Conservation (phyloP, 371 early-diverging fungal species). For the Rhizopus sp. region DNA sequence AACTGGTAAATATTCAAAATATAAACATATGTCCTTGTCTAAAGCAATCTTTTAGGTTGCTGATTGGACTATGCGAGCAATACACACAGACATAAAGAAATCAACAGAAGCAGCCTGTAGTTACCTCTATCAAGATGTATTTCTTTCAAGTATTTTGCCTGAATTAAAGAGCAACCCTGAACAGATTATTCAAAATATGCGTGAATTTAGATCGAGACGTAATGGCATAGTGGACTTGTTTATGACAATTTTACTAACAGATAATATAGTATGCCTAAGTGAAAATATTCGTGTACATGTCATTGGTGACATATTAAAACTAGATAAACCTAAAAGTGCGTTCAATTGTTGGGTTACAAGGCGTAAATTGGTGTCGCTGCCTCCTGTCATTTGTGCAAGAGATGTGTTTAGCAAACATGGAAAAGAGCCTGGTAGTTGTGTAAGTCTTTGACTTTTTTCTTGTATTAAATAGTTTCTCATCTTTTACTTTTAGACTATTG, state of each 20-base stretch:
- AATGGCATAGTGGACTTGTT: slow-evolving; percentile 3
- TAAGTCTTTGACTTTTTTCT: slow-evolving; percentile 5
- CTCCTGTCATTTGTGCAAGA: slow-evolving; percentile 34
- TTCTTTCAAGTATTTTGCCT: slow-evolving; percentile 45
- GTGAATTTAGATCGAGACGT: slow-evolving; percentile 49
- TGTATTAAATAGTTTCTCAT: not conserved
- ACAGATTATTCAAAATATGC: slow-evolving; percentile 40
- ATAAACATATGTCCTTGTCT: not conserved
- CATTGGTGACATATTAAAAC: slow-evolving; percentile 51
- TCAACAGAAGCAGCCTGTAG: slow-evolving; percentile 46
- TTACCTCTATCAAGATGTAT: slow-evolving; percentile 45
- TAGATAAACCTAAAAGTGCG: slow-evolving; percentile 42
- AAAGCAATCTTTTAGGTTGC: slow-evolving; percentile 3
- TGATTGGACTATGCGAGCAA: slow-evolving; percentile 34
- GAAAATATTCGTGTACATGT: slow-evolving; percentile 57
- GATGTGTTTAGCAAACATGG: slow-evolving; percentile 49
- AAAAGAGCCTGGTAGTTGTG: slow-evolving; percentile 41
- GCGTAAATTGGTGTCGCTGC: not conserved
- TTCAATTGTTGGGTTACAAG: slow-evolving; percentile 28
- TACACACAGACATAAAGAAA: slow-evolving; percentile 40
- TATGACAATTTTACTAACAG: not conserved
- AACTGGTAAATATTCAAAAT: slow-evolving; percentile 26
- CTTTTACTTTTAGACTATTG: slow-evolving; percentile 25
- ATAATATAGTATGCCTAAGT: slow-evolving; percentile 37
- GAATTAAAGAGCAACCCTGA: slow-evolving; percentile 38